Base-by-base conservation (phyloP, 768 basidiomycete genomes). In the Suillus decipiens region DNA sequence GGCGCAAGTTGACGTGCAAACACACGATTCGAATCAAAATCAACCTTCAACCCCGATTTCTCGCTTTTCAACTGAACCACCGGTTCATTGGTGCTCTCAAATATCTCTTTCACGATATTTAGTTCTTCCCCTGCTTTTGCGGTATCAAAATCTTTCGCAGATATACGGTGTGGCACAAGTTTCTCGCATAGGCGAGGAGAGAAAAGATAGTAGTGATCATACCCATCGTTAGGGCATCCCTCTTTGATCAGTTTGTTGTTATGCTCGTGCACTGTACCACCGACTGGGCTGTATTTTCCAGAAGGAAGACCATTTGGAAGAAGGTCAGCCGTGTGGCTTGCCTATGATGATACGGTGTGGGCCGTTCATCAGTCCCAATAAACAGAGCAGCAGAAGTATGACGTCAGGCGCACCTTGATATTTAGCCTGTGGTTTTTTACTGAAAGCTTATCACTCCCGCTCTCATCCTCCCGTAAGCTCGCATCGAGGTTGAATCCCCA, bases 401-500 rank as follows among this genome's bases (percentile, higher is more conserved):
- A 9, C 47, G 37, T 39, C 31, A 31, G 22, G 24, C 62, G n/a
- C 50, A 77, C 80, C 71, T 77, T 78, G 66, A 83, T 77, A 19
- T 70, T 72, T 12, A 83, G 64, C 55, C 71, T 68, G 66, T 83
- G 89, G 43, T 83, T 78, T 68, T 84, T 81, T 45, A 92, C 81
- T 33, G 79, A 78, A 36, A 84, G 73, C 17, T 76, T 71, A 39
- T 82, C 80, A 3, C 74, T 48, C 47, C 47, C 47, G 24, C 14
- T 28, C 15, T 15, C 68, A 7, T 76, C 79, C 8, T 75, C 70
- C 45, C 78, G 70, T 47, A 88, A 76, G 68, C 89, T 90, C 1
- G 88, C 89, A 39, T 90, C 87, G 12, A 92, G 82, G 69, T 92
- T 92, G 78, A 91, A 92, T 34, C 90, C 90, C 89, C 89, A 92